Evolutionary conservation across 1,139 yeast genomes (phyloP).

Genomic region (Scheffersomyces illinoinensis): DNA sequence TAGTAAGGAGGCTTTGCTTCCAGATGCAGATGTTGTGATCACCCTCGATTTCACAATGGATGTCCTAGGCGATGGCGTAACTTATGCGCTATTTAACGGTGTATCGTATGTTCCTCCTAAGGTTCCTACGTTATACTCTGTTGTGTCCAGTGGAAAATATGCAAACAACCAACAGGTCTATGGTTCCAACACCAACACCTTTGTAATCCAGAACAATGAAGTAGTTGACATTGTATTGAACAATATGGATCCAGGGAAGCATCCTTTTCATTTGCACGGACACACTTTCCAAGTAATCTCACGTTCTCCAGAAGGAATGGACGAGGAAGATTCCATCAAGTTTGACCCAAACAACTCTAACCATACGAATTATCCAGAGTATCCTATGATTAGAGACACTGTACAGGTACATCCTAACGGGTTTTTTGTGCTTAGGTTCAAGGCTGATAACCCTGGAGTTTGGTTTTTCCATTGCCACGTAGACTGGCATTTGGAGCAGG

Average conservation of each 20-base stretch:
- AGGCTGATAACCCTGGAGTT: conserved; percentile 84
- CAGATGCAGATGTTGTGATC: conserved; percentile 62
- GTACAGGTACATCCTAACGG: conserved; percentile 66
- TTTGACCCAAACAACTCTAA: conserved; percentile 50
- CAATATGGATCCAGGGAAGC: conserved; percentile 78
- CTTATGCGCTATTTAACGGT: conserved; percentile 75
- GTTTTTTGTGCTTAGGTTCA: conserved; percentile 63
- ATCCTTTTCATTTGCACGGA: conserved; percentile 94
- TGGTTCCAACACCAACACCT: conserved; percentile 68
- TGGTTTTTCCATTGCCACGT: conserved; percentile 95
- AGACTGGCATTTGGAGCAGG: conserved; percentile 93
- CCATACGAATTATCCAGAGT: conserved; percentile 57
- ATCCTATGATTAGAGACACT: conserved; percentile 68
- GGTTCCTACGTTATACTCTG: conserved; percentile 66
- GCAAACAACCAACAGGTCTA: conserved; percentile 54
- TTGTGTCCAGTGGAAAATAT: conserved; percentile 47
- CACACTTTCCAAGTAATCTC: conserved; percentile 75
- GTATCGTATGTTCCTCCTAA: conserved; percentile 62
- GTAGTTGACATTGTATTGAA: conserved; percentile 72
- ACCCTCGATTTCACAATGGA: conserved; percentile 64
- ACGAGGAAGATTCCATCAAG: conserved; percentile 52
- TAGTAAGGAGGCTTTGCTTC: conserved; percentile 39
- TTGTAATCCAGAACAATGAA: conserved; percentile 60
- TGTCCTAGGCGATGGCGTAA: conserved; percentile 69
- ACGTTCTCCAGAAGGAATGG: conserved; percentile 55